Evolutionary conservation across 257 asterid genomes (phyloP).

Genomic region (Petunia secreta): DNA sequence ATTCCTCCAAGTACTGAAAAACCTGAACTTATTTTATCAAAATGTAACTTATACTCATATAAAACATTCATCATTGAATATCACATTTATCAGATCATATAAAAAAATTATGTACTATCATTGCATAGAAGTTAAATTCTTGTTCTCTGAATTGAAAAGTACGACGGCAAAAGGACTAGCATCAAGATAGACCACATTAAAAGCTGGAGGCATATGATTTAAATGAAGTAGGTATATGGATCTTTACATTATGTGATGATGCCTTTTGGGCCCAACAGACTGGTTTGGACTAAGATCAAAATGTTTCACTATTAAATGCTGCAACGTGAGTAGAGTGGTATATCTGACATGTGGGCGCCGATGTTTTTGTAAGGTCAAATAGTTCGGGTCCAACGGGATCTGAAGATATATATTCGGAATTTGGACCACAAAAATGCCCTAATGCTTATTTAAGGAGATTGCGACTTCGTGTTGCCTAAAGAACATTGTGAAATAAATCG

Average conservation of each 20-base stretch:
- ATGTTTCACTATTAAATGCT: constrained; percentile 36
- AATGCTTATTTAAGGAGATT: background rate
- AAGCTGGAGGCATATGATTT: background rate
- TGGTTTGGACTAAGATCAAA: constrained; percentile 30
- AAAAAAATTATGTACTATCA: too few relatives aligned
- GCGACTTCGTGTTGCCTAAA: background rate
- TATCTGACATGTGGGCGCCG: constrained; percentile 37
- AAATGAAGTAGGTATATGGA: constrained; percentile 22
- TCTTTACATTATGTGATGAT: constrained; percentile 12
- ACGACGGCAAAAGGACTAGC: background rate
- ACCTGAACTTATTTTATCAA: too few relatives aligned
- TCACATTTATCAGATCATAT: too few relatives aligned
- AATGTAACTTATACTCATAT: too few relatives aligned
- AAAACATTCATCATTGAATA: too few relatives aligned
- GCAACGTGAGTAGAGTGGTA: constrained; percentile 32
- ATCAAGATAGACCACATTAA: constrained; percentile 14
- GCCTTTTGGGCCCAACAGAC: constrained; percentile 26
- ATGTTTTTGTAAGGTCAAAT: constrained; percentile 32
- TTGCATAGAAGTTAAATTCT: too few relatives aligned
- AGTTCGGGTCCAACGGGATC: constrained; percentile 27
- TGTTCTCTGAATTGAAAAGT: background rate
- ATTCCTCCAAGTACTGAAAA: background rate
- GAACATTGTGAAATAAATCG: too few relatives aligned
- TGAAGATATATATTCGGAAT: background rate
- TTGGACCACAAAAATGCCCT: constrained; percentile 10